Evolutionary conservation across 108 stramenopile species (phyloP), one percentile per base, ranked within the genome.

Genomic region (Nitzschia sp.): DNA sequence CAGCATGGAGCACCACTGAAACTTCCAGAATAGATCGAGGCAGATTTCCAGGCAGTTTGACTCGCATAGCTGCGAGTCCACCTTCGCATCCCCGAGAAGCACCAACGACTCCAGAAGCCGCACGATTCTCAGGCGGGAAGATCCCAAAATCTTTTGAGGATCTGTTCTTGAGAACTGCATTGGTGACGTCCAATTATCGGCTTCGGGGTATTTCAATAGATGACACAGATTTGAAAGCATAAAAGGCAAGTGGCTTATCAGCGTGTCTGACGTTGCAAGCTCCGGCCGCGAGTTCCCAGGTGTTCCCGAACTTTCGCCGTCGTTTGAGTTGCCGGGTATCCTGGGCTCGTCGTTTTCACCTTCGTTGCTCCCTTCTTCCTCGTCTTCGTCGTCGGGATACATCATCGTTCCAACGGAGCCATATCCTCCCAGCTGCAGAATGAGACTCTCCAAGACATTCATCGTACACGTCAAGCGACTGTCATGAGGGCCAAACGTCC

Each of bases 1-100:
- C 17, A 98, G 85, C 94, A 98, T 92, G 38, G 89, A 91, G 64
- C 95, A 92, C 84, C 91, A 93, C 69, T 94, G 93, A 72, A 96
- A 98, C 54, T 89, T 81, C 86, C 97, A 97, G 71, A 98, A 95
- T 36, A 98, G 74, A 71, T 95, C 90, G 35, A 98, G 66, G 63
- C 95, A 96, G 0, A 77, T 69, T 72, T 87, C 82, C 78, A 98
- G 68, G 42, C 79, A 83, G 46, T 85, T 73, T 17, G 88, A 92
- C 45, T 82, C 66, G 47, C 80, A 77, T 5, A 95, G 74, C n/a
- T 82, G 31, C 17, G 70, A 42, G 77, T 95, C 94, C 9, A 93
- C 84, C 0, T 57, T 59, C 0, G 75, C 70, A 57, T 92, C 74
- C 0, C 94, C 88, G 3, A 96, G 78, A 4, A 96, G 62, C 15